These are phyloP conservation scores for Cytidiella melzeri DNA, from an alignment of 768 basidiomycete genomes.

Conservation along the genomic window DNA sequence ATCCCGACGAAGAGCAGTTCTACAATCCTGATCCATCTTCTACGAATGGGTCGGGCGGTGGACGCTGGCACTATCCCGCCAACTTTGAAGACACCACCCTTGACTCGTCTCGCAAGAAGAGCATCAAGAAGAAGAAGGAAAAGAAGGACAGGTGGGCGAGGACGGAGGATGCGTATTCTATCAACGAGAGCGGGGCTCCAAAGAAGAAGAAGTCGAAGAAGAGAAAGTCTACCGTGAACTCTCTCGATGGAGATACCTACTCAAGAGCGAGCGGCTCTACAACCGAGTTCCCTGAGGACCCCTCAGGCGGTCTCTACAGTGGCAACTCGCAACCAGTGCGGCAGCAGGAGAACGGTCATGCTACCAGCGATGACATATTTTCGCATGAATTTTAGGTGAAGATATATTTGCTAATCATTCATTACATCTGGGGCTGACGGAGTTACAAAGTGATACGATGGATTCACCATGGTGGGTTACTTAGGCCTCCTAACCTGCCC, in stretches of 20 bases:
- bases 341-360: slow-evolving; percentile 12
- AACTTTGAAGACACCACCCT: slow-evolving; percentile 62
- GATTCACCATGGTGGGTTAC: too few species aligned
- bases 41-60: slow-evolving; percentile 32
- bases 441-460: too few species aligned
- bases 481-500: too few species aligned
- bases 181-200: slow-evolving; percentile 36
- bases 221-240: slow-evolving; percentile 38
- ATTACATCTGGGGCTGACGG: too few species aligned
- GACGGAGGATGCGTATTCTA: slow-evolving; percentile 76
- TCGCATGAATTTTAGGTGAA: slow-evolving; percentile 60
- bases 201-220: slow-evolving; percentile 62
- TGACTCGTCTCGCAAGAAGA: slow-evolving; percentile 32
- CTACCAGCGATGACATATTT: slow-evolving; percentile 49
- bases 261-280: slow-evolving; percentile 31
- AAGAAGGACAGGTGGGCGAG: slow-evolving; percentile 88
- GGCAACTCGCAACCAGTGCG: slow-evolving; percentile 5
- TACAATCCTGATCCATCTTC: slow-evolving; percentile 42
- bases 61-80: slow-evolving; percentile 82
- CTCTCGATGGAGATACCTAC: slow-evolving; percentile 20
- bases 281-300: slow-evolving; percentile 63
- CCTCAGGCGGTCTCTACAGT: slow-evolving; percentile 62
- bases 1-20: slow-evolving; percentile 67
- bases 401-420: too few species aligned
- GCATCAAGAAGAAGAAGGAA: slow-evolving; percentile 52